Conservation (phyloP, 805 yeast species). For the Ogataea ganodermae region DNA sequence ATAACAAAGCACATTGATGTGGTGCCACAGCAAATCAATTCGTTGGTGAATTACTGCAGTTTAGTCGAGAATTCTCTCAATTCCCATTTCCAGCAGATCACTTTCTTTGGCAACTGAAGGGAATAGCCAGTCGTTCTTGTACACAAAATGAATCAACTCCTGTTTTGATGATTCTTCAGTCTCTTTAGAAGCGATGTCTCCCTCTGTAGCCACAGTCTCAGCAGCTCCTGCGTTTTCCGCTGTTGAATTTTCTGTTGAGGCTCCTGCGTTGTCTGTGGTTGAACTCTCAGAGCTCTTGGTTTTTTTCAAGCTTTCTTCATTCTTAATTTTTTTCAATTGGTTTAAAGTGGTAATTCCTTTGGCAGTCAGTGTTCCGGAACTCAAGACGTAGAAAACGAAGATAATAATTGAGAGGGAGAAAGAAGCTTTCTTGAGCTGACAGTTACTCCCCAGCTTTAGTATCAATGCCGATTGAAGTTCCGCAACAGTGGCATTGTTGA, state of each 20-base stretch:
- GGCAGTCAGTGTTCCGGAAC: slow-evolving; percentile 18
- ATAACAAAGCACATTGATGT: too few species aligned
- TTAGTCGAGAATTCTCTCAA: not conserved
- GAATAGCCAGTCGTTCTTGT: slow-evolving; percentile 21
- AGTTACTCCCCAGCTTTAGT: slow-evolving; percentile 18
- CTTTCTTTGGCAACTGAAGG: slow-evolving; percentile 13
- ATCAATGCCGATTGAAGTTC: slow-evolving; percentile 19
- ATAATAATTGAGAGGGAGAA: slow-evolving; percentile 20
- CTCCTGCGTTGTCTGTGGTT: too few species aligned
- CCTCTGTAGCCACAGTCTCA: not conserved
- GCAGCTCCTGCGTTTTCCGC: not conserved
- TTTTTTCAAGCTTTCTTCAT: not conserved
- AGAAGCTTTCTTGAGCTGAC: slow-evolving; percentile 27
- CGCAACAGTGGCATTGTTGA: slow-evolving; percentile 17
- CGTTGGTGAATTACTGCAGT: too few species aligned
- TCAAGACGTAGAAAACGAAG: slow-evolving; percentile 16
- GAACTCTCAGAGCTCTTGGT: not conserved
- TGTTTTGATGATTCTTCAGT: slow-evolving; percentile 1
- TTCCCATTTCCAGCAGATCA: not conserved
- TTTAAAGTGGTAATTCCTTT: slow-evolving; percentile 15
- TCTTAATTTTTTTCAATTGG: slow-evolving; percentile 13
- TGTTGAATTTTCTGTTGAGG: not conserved
- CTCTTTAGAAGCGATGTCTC: not conserved
- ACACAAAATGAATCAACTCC: slow-evolving; percentile 15
- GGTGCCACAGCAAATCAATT: too few species aligned